Base-by-base conservation (phyloP, 208 protist genomes). In the Phytomonas sp. region DNA sequence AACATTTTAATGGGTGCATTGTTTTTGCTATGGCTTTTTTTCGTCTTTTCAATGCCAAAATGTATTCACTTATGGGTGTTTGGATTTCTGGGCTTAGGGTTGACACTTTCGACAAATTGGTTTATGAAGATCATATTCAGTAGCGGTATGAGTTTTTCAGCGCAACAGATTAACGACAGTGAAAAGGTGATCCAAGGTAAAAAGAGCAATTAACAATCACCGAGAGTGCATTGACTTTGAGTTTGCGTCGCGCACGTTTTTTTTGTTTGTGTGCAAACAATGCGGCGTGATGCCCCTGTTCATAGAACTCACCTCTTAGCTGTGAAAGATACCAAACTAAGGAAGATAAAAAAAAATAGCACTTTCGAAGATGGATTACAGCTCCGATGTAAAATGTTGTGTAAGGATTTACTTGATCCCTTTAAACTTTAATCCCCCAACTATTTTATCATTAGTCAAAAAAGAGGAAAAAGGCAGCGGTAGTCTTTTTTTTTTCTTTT, bases 51-150 rank as follows among this genome's bases (percentile, higher is more conserved):
- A 49, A 86, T 96, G 81, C 91, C 88, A 8, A 69, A 67, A 5
- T 93, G 84, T 69, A 79, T 94, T 34, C 91, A 96, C 70, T 76
- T 96, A 6, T 96, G 91, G 91, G 81, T 79, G 3, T 96, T 96
- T 75, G 88, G 88, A n/a, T 71, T 94, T 29, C 78, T 96, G n/a
- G 84, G 82, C 2, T 56, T 86, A 7, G 91, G 91, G 19, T 80
- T 96, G 49, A 74, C 79, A 1, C 68, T 81, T 31, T 94, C 88
- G 0, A 96, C 91, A 26, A 96, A 96, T 70, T 96, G 91, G 91
- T 65, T 94, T 37, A 94, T 96, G 87, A 86, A 83, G 63, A 77
- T 93, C 34, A 60, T 93, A 67, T 93, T 93, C 69, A 82, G 73
- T 36, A 68, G 75, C 34, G 82, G 80, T n/a, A 70, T 88, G 26